Evolutionary conservation across 352 stramenopile species (phyloP).

Genomic region (Phytophthora idaei): DNA sequence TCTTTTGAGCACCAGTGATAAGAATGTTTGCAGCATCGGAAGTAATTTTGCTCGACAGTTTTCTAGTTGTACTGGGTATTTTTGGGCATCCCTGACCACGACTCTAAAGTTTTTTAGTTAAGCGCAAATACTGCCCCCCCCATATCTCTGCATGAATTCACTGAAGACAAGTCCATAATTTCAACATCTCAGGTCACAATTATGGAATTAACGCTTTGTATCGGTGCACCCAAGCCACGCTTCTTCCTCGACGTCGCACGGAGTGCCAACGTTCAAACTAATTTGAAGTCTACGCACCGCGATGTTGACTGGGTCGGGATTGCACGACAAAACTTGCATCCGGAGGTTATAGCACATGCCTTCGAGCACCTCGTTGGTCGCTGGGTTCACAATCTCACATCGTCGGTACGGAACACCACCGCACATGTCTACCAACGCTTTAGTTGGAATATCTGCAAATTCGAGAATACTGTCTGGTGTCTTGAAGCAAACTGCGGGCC

Average conservation of each 20-base stretch:
- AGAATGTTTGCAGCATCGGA: too few relatives aligned
- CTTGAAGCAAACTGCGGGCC: slow-evolving; percentile 13
- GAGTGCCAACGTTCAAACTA: slow-evolving; percentile 13
- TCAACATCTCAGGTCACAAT: too few relatives aligned
- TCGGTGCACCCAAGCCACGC: slow-evolving; percentile 23
- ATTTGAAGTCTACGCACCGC: slow-evolving; percentile 28
- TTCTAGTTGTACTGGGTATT: too few relatives aligned
- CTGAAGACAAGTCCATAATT: too few relatives aligned
- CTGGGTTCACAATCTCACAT: slow-evolving; percentile 18
- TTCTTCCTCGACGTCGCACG: slow-evolving; percentile 23
- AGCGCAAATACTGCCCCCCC: too few relatives aligned
- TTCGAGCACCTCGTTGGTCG: slow-evolving; percentile 1
- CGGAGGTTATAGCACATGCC: slow-evolving; percentile 34
- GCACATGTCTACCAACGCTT: slow-evolving; percentile 24
- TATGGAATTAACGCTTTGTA: too few relatives aligned
- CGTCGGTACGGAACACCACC: slow-evolving; percentile 20
- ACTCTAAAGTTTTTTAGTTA: too few relatives aligned
- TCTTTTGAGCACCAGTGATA: too few relatives aligned
- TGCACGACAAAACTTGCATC: slow-evolving; percentile 33
- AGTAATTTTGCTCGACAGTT: too few relatives aligned
- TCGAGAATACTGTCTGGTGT: slow-evolving; percentile 21
- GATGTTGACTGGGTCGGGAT: slow-evolving; percentile 28
- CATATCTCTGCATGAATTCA: too few relatives aligned
- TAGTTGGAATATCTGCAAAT: slow-evolving; percentile 32
- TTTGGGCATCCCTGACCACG: too few relatives aligned